Conservation (phyloP, 495 filamentous ascomycete genomes). For the Eremomyces bilateralis region DNA sequence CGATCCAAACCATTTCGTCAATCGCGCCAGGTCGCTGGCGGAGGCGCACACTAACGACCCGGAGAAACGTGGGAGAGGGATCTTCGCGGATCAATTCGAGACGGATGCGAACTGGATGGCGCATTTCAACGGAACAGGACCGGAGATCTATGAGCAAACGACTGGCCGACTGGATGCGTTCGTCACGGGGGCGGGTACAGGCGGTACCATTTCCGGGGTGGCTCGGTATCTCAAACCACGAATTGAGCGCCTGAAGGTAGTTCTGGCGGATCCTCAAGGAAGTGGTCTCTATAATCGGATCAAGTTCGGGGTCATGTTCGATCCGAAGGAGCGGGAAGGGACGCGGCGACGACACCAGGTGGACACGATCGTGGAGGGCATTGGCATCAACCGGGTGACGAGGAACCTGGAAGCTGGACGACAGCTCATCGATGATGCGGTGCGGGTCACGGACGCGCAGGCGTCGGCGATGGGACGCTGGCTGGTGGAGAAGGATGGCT, state of each 20-base stretch:
- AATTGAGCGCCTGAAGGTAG: slow-evolving; percentile 40
- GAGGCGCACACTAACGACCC: slow-evolving; percentile 41
- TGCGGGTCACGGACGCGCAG: slow-evolving; percentile 79
- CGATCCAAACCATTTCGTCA: slow-evolving; percentile 82
- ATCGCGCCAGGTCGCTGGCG: slow-evolving; percentile 63
- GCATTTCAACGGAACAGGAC: slow-evolving; percentile 64
- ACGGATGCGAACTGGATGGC: slow-evolving; percentile 67
- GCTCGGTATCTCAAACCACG: slow-evolving; percentile 57
- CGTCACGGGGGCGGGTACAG: slow-evolving; percentile 86
- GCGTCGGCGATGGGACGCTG: slow-evolving; percentile 82
- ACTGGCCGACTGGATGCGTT: slow-evolving; percentile 65
- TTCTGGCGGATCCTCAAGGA: slow-evolving; percentile 85
- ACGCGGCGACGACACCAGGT: slow-evolving; percentile 76
- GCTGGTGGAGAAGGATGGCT: slow-evolving; percentile 87
- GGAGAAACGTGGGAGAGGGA: slow-evolving; percentile 31
- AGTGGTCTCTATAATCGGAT: slow-evolving; percentile 84
- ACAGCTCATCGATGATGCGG: slow-evolving; percentile 68
- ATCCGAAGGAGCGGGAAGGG: slow-evolving; percentile 66
- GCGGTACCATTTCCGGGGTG: slow-evolving; percentile 80
- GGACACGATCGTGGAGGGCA: slow-evolving; percentile 89
- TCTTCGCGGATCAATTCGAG: slow-evolving; percentile 97
- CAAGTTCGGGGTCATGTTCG: slow-evolving; percentile 89
- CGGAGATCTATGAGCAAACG: slow-evolving; percentile 70
- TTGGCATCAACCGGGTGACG: slow-evolving; percentile 83
- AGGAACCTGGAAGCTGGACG: slow-evolving; percentile 77